phyloP scores from a whole-genome alignment of 805 yeast species.

The Lachancea lanzarotensis region DNA sequence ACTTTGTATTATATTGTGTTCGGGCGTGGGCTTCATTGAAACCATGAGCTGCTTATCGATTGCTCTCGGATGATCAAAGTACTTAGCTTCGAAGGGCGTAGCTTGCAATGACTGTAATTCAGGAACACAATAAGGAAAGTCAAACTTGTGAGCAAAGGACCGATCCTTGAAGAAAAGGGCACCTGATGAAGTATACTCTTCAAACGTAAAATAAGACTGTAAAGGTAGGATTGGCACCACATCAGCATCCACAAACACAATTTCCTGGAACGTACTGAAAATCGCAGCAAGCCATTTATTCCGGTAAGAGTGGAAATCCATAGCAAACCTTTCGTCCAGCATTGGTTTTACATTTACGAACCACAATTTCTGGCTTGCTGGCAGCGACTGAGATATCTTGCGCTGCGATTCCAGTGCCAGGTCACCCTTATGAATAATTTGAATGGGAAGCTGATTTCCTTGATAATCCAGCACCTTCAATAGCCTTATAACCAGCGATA shows the following conservation, averaged over 20 bases:
- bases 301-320: constrained; percentile 34
- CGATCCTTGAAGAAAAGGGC: constrained; percentile 45
- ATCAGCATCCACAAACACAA: constrained; percentile 48
- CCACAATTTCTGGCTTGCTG: constrained; percentile 34
- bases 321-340: constrained; percentile 13
- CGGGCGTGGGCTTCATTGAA: constrained; percentile 17
- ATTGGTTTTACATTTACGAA: constrained; percentile 32
- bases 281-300: constrained; percentile 44
- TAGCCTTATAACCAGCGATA: constrained; percentile 24
- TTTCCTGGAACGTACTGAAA: constrained; percentile 44
- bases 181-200: constrained; percentile 32
- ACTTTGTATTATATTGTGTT: constrained; percentile 33
- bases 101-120: constrained; percentile 45
- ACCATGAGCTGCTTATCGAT: constrained; percentile 10
- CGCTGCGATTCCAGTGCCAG: constrained; percentile 27
- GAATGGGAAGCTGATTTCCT: constrained; percentile 37
- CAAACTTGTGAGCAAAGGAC: constrained; percentile 15
- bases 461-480: constrained; percentile 37
- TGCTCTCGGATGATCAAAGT: constrained; percentile 28
- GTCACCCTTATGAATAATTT: constrained; percentile 35
- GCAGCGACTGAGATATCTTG: constrained; percentile 32
- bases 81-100: constrained; percentile 35
- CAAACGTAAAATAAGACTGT: constrained; percentile 30
- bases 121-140: constrained; percentile 33
- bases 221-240: constrained; percentile 38